These are phyloP conservation scores for Hyaloscypha finlandica DNA, from an alignment of 495 filamentous ascomycete genomes.

Conservation along the genomic window DNA sequence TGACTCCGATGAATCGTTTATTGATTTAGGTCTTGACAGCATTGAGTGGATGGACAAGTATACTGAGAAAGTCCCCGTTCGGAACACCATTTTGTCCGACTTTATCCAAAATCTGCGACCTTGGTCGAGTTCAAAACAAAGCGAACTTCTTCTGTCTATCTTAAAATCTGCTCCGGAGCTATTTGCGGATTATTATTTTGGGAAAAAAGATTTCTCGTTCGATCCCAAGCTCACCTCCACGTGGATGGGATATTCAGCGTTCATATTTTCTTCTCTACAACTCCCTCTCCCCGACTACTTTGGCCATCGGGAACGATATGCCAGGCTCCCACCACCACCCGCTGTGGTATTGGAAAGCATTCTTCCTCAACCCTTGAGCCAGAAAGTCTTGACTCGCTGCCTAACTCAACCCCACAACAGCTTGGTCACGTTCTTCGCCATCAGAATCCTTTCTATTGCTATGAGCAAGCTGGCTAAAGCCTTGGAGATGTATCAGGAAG, in stretches of 20 bases:
- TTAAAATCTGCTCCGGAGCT: constrained; percentile 83
- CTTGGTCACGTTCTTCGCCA: constrained; percentile 79
- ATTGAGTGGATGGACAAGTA: constrained; percentile 68
- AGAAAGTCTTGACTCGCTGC: constrained; percentile 74
- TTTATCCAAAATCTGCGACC: constrained; percentile 82
- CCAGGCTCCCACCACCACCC: constrained; percentile 70
- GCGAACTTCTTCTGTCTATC: constrained; percentile 75
- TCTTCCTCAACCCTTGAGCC: constrained; percentile 78
- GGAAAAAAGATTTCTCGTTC: constrained; percentile 76
- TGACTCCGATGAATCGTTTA: constrained; percentile 44
- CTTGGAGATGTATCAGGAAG: constrained; percentile 53
- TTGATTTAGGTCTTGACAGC: constrained; percentile 71
- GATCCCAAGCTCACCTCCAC: constrained; percentile 89
- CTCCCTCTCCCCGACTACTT: constrained; percentile 71
- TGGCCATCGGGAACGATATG: constrained; percentile 49
- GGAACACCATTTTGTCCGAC: constrained; percentile 71
- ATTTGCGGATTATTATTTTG: constrained; percentile 79
- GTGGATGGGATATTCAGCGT: constrained; percentile 90
- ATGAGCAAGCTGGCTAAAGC: constrained; percentile 74
- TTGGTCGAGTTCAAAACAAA: constrained; percentile 77
- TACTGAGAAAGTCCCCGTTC: constrained; percentile 64
- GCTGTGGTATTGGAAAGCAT: constrained; percentile 80
- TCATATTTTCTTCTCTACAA: constrained; percentile 77
- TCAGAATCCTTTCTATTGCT: constrained; percentile 72
- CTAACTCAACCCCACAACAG: constrained; percentile 68